Percentiles rank a stretch among this genome's conserved stretches.
Conservation (phyloP, 306 rosid species). For the Clitoria ternatea region DNA sequence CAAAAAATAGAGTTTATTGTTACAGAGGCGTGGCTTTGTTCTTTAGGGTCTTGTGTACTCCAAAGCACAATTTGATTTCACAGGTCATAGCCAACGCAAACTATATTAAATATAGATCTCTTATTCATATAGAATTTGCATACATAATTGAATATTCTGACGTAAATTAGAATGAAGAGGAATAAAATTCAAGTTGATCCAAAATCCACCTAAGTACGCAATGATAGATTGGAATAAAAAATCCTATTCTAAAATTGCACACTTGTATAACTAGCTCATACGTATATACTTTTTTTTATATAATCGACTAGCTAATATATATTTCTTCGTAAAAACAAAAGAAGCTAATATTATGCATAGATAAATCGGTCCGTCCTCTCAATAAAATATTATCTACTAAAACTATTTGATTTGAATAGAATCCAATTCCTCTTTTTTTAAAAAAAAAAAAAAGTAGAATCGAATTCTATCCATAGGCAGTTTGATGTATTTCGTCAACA, state of each 20-base stretch:
- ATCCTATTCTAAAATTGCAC: not conserved
- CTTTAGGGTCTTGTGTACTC: slow-evolving; percentile 18
- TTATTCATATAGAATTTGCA: not conserved
- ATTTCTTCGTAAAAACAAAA: no score
- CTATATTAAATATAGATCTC: not conserved
- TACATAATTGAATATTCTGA: slow-evolving; percentile 27
- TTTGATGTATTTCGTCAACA: not conserved
- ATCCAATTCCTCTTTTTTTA: no score
- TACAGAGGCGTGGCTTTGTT: not conserved
- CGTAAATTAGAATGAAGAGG: not conserved
- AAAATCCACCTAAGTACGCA: not conserved
- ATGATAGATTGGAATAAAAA: not conserved
- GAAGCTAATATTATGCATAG: no score
- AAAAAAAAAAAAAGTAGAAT: no score
- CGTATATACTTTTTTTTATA: no score
- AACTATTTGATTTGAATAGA: no score
- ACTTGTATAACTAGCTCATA: not conserved
- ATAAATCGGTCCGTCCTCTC: no score
- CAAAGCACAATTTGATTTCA: slow-evolving; percentile 12
- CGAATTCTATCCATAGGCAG: not conserved
- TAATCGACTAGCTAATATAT: no score
- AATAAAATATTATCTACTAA: no score
- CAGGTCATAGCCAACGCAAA: slow-evolving; percentile 24
- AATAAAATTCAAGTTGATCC: not conserved
- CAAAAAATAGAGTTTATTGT: not conserved